Evolutionary conservation across 1,284 basidiomycete genomes (phyloP), one percentile per base, ranked within the genome.

Genomic region (Cronartium quercuum): DNA sequence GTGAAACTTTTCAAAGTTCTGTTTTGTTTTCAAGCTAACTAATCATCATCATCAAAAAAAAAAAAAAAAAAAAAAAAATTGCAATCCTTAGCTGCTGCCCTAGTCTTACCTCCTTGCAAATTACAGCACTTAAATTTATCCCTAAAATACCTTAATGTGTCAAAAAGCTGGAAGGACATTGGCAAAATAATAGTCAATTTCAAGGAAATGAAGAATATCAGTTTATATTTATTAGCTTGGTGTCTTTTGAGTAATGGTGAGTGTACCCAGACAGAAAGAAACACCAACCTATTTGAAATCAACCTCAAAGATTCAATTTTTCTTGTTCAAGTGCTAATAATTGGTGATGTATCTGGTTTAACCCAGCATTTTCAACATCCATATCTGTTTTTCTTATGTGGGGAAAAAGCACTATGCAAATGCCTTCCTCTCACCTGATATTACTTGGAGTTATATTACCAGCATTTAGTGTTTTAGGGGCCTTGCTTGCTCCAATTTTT

Each of bases 301-400:
- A 10, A 24, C 62, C 35, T 65, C 38, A 1, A 65, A 65, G 35
- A 29, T 10, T 10, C 5, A 6, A n/a, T 34, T 61, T 37, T 34
- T 62, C 24, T 6, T 7, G 60, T 15, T 51, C 15, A 51, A 51
- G 15, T 21, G 47, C 15, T 15, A 15, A 21, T 15, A 51, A 15
- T 15, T 15, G 47, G 47, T 51, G 2, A 51, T 21, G 15, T 15
- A 51, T 15, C 47, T 51, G 47, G 1, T 51, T 51, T 51, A 15
- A 29, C 6, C 6, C 51, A 90, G 89, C 88, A 0, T 92, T 91
- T 81, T 89, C 90, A 1, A 91, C 90, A 0, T 88, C 92, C 73
- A 91, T 90, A 0, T 90, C 89, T 0, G 91, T 91, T 0, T 90
- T 91, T 0, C 85, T 92, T 64, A 85, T 93, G 0, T 92, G 92